Base-by-base conservation (phyloP, 2,329 filamentous ascomycete species). In the Dichotomopilus funicola region DNA sequence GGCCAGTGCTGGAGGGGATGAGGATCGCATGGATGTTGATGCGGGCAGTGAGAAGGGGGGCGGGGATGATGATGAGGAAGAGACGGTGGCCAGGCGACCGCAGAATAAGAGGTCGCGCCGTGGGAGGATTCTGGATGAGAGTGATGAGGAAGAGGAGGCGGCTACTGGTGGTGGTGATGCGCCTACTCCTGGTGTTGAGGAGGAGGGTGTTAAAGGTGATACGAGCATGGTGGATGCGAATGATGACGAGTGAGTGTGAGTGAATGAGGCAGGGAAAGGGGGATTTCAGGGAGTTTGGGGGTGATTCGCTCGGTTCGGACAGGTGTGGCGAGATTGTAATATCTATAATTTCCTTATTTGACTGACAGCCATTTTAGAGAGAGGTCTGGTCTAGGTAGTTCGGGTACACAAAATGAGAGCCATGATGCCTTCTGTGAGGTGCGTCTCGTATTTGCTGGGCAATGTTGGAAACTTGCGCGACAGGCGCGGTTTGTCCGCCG, bases 21-120 rank as follows among this genome's bases (percentile, higher is more conserved):
- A 61, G 5, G 76, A 79, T 57, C 71, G 68, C 59, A 82, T 82
- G 78, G 78, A 82, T 7, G 71, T 81, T 1, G 79, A 82, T 58
- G 70, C 71, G 33, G 72, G 62, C 33, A 66, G 67, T 19, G 68
- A 71, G 35, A 73, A 77, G 6, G 75, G 76, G 11, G 77, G 80
- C 6, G 79, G 77, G 0, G 77, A 78, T 1, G 77, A 81, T 1
- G 41, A 43, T 19, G 77, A 81, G 1, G 79, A 79, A 2, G 77
- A 77, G 38, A 71, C 70, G 19, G 71, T 73, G 31, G 67, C 65
- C 46, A 64, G 61, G 55, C 72, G 73, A 51, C 70, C 71, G 59
- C 71, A 71, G 62, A 66, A 66, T 53, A 80, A 76, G 68, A 73
- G 78, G 53, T 68, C 73, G 13, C 72, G 79, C 38, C 72, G 79